Conservation (phyloP, 192 early-diverging fungal genomes). For the Entomortierella parvispora region DNA sequence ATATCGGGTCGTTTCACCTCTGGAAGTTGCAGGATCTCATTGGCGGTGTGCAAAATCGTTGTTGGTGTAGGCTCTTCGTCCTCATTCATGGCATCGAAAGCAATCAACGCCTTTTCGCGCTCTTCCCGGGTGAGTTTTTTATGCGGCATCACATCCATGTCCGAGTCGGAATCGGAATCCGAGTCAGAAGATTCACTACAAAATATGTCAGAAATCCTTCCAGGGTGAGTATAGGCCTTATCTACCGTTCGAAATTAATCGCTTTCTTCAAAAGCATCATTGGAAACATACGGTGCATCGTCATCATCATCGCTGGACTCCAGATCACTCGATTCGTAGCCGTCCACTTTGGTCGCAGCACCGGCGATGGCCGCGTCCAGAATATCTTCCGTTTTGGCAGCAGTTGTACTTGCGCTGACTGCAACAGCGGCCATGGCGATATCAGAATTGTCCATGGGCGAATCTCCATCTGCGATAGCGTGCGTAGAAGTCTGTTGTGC, state of each 20-base stretch:
- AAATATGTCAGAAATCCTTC: no score
- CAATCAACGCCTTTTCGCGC: conserved; percentile 40
- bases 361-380: conserved; percentile 50
- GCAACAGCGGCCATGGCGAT: neutral
- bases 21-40: conserved; percentile 69
- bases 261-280: no score
- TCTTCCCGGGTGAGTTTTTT: conserved; percentile 29
- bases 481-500: neutral
- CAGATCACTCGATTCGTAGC: conserved; percentile 59
- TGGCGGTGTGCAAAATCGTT: conserved; percentile 56
- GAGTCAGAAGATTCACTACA: conserved; percentile 28
- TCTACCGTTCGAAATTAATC: no score
- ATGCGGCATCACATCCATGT: neutral
- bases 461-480: neutral
- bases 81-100: conserved; percentile 43
- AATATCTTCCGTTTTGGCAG: conserved; percentile 22
- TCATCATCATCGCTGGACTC: conserved; percentile 53
- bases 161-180: conserved; percentile 44
- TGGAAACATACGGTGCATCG: conserved; percentile 38
- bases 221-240: no score
- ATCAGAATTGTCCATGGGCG: neutral
- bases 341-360: conserved; percentile 23
- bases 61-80: conserved; percentile 42
- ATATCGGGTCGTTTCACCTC: conserved; percentile 56
- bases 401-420: neutral